Base-by-base conservation (phyloP, 2,329 filamentous ascomycete genomes). In the Clonostachys sp. region DNA sequence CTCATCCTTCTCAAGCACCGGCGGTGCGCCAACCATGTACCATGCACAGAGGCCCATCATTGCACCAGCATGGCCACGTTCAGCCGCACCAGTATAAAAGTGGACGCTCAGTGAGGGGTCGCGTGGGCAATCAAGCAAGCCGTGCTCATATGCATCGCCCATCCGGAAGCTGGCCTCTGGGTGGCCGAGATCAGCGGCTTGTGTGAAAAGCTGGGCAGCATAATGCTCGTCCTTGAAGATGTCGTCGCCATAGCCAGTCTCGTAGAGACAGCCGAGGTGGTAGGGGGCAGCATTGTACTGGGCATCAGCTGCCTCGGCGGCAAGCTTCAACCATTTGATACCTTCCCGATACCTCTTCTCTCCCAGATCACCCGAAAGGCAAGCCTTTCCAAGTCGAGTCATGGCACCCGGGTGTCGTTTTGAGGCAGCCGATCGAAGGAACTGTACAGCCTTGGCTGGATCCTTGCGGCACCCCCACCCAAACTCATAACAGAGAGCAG, bases 11-110 rank as follows among this genome's bases (percentile, higher is more conserved):
- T 96, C 91, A 18, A 99, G 71, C 13, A 97, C 83, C 0, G 91
- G 91, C 55, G 91, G 87, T 2, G 94, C 94, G 12, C 94, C 94
- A 39, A 97, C 87, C 78, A 97, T 87, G 66, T 97, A 99, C 94
- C 94, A 99, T 12, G 94, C 94, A 67, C 94, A 99, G 9, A 99
- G 75, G 5, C 92, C 92, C 91, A 99, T 96, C 91, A 97, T 97
- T 43, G 91, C 92, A 43, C 84, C 80, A 0, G 91, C 77, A 60
- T 96, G 87, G 2, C 89, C 90, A 42, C 80, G 77, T 60, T 95
- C 88, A 3, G 94, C 94, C 12, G 94, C 92, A 24, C 85, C 86
- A 2, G 92, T 99, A 71, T 99, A 99, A 63, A 96, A 99, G 65
- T 99, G 94, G 10, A 99, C 91, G 54, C 91, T 96, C 46, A 99